These are phyloP conservation scores for Cyberlindnera japonica DNA, from an alignment of 805 yeast species.

Conservation along the genomic window DNA sequence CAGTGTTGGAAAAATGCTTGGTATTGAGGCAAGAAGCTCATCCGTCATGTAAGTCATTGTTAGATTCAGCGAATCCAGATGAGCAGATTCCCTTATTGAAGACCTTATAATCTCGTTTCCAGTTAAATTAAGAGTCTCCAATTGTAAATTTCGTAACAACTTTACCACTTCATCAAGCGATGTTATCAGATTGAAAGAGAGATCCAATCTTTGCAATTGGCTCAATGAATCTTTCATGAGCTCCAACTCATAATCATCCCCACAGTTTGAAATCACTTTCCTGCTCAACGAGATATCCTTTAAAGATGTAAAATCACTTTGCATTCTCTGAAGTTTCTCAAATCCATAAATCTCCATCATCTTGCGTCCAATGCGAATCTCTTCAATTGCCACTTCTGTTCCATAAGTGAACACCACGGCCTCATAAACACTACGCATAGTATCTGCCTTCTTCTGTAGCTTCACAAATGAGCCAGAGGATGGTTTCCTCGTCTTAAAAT, in stretches of 20 bases:
- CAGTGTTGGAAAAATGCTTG: conserved; percentile 36
- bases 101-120: conserved; percentile 44
- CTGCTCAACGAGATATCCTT: conserved; percentile 48
- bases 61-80: conserved; percentile 23
- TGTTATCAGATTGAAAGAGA: conserved; percentile 56
- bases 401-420: conserved; percentile 53
- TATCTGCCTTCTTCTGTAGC: conserved; percentile 34
- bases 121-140: conserved; percentile 46
- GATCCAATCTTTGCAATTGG: conserved; percentile 46
- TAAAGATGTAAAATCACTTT: conserved; percentile 43
- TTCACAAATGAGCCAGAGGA: conserved; percentile 66
- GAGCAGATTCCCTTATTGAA: background rate
- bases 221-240: conserved; percentile 14
- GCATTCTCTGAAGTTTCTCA: conserved; percentile 47
- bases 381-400: conserved; percentile 28
- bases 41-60: conserved; percentile 18
- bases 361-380: conserved; percentile 52
- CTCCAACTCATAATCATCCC: conserved; percentile 12
- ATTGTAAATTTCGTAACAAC: conserved; percentile 33
- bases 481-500: conserved; percentile 40
- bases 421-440: conserved; percentile 33
- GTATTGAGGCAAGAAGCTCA: conserved; percentile 12
- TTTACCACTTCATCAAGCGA: conserved; percentile 37
- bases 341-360: conserved; percentile 62
- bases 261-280: conserved; percentile 31